Conservation (phyloP, 2,329 filamentous ascomycete genomes). For the Onygenales sp. region DNA sequence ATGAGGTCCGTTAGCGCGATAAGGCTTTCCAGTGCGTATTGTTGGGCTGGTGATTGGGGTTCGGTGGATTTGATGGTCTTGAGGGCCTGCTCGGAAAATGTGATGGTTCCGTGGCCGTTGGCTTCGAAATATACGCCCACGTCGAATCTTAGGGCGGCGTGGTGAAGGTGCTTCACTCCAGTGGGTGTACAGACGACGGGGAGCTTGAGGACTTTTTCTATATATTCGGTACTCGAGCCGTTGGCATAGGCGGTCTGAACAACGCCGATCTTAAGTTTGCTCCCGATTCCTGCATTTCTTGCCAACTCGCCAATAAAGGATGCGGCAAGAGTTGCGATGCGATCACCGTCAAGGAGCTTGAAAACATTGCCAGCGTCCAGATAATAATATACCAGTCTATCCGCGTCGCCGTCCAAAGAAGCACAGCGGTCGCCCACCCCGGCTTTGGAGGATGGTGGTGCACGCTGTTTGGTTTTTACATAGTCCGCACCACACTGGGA, state of each 20-base stretch:
- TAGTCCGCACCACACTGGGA: slow-evolving; percentile 82
- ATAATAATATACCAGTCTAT: slow-evolving; percentile 94
- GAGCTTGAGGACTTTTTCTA: slow-evolving; percentile 76
- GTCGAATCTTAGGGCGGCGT: slow-evolving; percentile 90
- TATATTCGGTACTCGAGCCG: slow-evolving; percentile 85
- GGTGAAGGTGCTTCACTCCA: slow-evolving; percentile 94
- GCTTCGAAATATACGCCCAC: slow-evolving; percentile 98
- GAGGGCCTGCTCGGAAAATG: slow-evolving; percentile 80
- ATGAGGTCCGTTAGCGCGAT: slow-evolving; percentile 79
- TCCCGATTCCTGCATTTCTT: slow-evolving; percentile 64
- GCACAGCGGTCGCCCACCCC: slow-evolving; percentile 69
- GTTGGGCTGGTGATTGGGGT: slow-evolving; percentile 84
- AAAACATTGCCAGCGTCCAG: slow-evolving; percentile 72
- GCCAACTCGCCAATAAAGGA: slow-evolving; percentile 88
- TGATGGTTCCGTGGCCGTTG: slow-evolving; percentile 92
- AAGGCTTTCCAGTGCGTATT: slow-evolving; percentile 78
- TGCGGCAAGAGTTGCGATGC: slow-evolving; percentile 88
- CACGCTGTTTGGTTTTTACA: slow-evolving; percentile 93
- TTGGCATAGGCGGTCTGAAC: slow-evolving; percentile 98
- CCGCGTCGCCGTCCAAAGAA: slow-evolving; percentile 90
- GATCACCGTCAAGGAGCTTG: slow-evolving; percentile 89
- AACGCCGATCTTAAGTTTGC: slow-evolving; percentile 81
- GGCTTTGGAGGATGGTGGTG: slow-evolving; percentile 73
- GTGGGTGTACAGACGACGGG: slow-evolving; percentile 90
- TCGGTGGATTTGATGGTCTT: slow-evolving; percentile 68